Conservation (phyloP, 768 basidiomycete species). For the Calvatia gigantea region DNA sequence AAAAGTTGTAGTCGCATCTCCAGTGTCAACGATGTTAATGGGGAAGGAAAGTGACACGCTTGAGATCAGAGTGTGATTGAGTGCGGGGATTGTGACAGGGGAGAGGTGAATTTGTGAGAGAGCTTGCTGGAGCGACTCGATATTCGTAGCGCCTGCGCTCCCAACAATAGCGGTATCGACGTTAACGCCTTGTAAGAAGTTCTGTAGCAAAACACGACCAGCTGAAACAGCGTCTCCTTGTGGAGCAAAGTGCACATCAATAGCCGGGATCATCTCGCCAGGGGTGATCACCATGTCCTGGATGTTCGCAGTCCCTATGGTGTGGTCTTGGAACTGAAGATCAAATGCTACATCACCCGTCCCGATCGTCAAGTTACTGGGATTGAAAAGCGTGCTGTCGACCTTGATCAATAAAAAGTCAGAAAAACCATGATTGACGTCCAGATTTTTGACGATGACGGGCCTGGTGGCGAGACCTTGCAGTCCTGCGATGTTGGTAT, state of each 20-base stretch:
- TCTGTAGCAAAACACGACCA: slow-evolving; percentile 56
- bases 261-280: slow-evolving; percentile 45
- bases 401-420: slow-evolving; percentile 69
- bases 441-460: slow-evolving; percentile 51
- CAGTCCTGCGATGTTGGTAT: slow-evolving; percentile 56
- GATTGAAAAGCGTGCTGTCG: slow-evolving; percentile 58
- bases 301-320: slow-evolving; percentile 51
- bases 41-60: slow-evolving; percentile 59
- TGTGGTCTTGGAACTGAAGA: slow-evolving; percentile 52
- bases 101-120: slow-evolving; percentile 57
- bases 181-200: slow-evolving; percentile 64
- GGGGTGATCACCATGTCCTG: slow-evolving; percentile 53
- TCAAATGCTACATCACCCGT: slow-evolving; percentile 63
- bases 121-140: slow-evolving; percentile 58
- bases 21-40: slow-evolving; percentile 55
- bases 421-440: slow-evolving; percentile 65
- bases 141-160: slow-evolving; percentile 49
- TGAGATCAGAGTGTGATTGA: slow-evolving; percentile 59
- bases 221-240: slow-evolving; percentile 50
- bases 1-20: slow-evolving; percentile 56
- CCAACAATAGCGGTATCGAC: slow-evolving; percentile 56
- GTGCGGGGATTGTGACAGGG: slow-evolving; percentile 61
- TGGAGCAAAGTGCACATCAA: slow-evolving; percentile 59
- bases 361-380: slow-evolving; percentile 48
- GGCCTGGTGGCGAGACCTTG: slow-evolving; percentile 62